A percentile compares a stretch with the other conserved stretches of the same genome.
Evolutionary conservation across 2,329 filamentous ascomycete species (phyloP).

Genomic region (Venturia aucupariae): DNA sequence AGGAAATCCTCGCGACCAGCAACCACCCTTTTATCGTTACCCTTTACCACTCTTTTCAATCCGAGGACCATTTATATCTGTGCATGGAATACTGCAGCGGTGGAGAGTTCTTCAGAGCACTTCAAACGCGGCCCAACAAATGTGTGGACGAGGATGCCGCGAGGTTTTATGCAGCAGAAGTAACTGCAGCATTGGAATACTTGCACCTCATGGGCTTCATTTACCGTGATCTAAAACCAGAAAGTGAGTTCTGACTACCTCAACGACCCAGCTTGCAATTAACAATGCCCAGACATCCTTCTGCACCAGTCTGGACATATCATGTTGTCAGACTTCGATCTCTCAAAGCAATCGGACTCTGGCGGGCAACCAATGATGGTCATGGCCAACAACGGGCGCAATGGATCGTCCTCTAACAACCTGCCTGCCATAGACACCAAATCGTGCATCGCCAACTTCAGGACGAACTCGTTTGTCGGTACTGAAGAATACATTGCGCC

Average conservation of each 20-base stretch:
- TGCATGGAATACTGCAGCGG: slow-evolving; percentile 99
- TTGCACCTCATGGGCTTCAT: slow-evolving; percentile 99
- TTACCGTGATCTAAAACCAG: slow-evolving; percentile 93
- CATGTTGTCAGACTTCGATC: slow-evolving; percentile 97
- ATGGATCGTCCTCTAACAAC: slow-evolving; percentile 74
- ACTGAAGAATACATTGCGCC: slow-evolving; percentile 99
- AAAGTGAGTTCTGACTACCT: slow-evolving; percentile 56
- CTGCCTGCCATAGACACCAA: slow-evolving; percentile 97
- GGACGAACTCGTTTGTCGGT: slow-evolving; percentile 96
- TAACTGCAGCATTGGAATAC: slow-evolving; percentile 92
- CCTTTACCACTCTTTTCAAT: slow-evolving; percentile 97
- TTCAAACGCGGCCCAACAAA: slow-evolving; percentile 94
- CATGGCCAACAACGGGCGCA: slow-evolving; percentile 58
- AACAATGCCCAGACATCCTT: slow-evolving; percentile 64
- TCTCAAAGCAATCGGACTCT: slow-evolving; percentile 94
- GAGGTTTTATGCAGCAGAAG: slow-evolving; percentile 93
- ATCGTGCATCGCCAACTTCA: slow-evolving; percentile 95
- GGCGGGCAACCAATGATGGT: slow-evolving; percentile 98
- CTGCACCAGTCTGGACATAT: slow-evolving; percentile 99
- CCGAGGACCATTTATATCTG: slow-evolving; percentile 95
- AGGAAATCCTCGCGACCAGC: slow-evolving; percentile 95
- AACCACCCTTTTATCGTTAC: slow-evolving; percentile 99
- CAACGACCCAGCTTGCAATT: neutral
- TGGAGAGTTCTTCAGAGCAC: slow-evolving; percentile 92
- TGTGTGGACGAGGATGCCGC: slow-evolving; percentile 96